Conservation (phyloP, 208 protist genomes). For the Trichomonas tenax region DNA sequence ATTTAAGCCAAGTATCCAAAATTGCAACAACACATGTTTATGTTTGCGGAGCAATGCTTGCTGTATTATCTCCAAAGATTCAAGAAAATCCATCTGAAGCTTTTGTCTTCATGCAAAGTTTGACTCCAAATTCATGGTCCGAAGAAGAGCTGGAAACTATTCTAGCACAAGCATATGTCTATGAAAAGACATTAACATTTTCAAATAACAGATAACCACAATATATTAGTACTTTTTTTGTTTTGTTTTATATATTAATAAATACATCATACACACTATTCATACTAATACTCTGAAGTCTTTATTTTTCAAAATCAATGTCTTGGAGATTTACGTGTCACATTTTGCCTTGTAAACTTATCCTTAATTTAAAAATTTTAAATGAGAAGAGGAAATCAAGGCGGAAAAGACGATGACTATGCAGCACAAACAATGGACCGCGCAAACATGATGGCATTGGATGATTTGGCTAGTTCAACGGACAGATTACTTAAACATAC, state of each 20-base stretch:
- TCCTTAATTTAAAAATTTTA: too few relatives aligned
- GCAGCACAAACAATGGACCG: not conserved
- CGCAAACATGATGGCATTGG: not conserved
- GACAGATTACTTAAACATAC: not conserved
- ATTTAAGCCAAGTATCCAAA: constrained; percentile 51
- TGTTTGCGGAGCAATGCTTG: not conserved
- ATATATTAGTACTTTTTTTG: too few relatives aligned
- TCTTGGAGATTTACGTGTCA: too few relatives aligned
- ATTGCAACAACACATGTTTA: not conserved
- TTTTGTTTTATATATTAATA: too few relatives aligned
- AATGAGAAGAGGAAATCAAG: too few relatives aligned
- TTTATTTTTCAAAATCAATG: too few relatives aligned
- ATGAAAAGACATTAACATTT: not conserved
- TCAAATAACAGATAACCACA: not conserved
- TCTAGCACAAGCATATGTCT: not conserved
- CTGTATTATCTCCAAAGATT: not conserved
- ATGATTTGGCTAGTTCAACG: not conserved
- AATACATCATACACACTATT: too few relatives aligned
- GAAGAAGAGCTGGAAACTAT: not conserved
- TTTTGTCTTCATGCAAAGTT: not conserved
- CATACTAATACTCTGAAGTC: too few relatives aligned
- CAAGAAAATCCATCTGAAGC: not conserved
- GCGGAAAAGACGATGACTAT: not conserved
- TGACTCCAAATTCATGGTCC: not conserved
- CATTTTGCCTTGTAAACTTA: too few relatives aligned